Base-by-base conservation (phyloP, 345 rosid genomes). In the Durio zibethinus region DNA sequence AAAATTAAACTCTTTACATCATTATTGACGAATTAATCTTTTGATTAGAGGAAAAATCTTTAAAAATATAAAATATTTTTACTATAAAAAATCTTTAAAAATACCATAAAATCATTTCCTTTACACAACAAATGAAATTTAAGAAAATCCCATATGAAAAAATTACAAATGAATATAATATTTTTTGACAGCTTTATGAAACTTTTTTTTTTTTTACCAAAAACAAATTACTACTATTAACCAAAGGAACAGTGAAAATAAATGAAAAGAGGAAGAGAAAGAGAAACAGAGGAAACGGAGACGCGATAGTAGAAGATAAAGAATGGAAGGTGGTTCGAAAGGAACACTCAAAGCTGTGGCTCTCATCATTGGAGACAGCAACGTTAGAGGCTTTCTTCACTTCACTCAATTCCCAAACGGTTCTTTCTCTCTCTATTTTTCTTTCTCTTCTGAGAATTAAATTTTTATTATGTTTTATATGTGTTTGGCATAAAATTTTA, bases 331-430 rank as follows among this genome's bases (percentile, higher is more conserved):
- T 71, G 82, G 75, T 42, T 77, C 76, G 33, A 80, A 77, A 77
- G 80, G 80, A 60, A 80, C 87, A 12, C 80, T 87, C 67, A 95
- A 91, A 83, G 98, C 96, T 80, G 99, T 93, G 86, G 93, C 92
- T 78, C 87, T 95, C 68, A 88, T 94, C 81, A 59, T 89, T 73
- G 99, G 98, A 69, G 90, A 78, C 73, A 38, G 63, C 82, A 85
- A 78, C 82, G 83, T 92, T 71, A 84, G 90, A 72, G 99, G 98
- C 56, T 88, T 81, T 79, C 43, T 95, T 57, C 93, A 89, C 3
- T 95, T 93, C 73, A 42, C 83, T 12, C 96, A 91, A 76, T 81
- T 79, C 50, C 85, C 86, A 75, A 83, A 75, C 75, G 98, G 97
- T 91, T 52, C 80, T 83, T 76, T 61, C 79, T 47, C 77, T 77